Evolutionary conservation across 75 land plant genomes (phyloP).

Genomic region (Isoetes taiwanensis): DNA sequence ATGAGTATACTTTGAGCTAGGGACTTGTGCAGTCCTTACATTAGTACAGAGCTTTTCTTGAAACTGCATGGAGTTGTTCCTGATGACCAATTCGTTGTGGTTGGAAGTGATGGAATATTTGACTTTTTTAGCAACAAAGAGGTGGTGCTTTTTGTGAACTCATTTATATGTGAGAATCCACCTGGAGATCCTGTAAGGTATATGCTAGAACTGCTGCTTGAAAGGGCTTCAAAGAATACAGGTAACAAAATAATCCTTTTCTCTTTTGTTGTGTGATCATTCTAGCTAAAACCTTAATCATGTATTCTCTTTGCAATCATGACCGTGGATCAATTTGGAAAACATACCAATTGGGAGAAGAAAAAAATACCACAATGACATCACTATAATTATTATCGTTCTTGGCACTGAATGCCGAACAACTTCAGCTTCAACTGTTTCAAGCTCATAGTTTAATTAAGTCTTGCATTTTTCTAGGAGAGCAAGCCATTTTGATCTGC

Average conservation of each 20-base stretch:
- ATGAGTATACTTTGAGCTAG: slow-evolving; percentile 58
- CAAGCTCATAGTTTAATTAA: no score
- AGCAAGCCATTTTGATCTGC: no score
- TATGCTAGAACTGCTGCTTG: slow-evolving; percentile 63
- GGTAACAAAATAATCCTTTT: no score
- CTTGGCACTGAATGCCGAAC: slow-evolving; percentile 41
- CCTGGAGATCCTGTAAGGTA: slow-evolving; percentile 72
- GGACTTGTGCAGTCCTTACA: slow-evolving; percentile 59
- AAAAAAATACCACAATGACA: slow-evolving; percentile 67
- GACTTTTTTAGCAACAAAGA: slow-evolving; percentile 77
- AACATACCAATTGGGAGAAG: slow-evolving; percentile 44
- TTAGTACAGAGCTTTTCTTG: slow-evolving; percentile 41
- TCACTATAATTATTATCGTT: slow-evolving; percentile 50
- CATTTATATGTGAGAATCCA: slow-evolving; percentile 34
- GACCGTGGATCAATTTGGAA: slow-evolving; percentile 45
- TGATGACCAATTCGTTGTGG: slow-evolving; percentile 53
- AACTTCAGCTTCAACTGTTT: slow-evolving; percentile 33
- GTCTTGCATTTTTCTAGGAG: no score
- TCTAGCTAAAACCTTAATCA: no score
- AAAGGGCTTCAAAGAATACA: slow-evolving; percentile 59
- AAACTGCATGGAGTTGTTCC: slow-evolving; percentile 31
- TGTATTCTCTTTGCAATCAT: slow-evolving; percentile 38
- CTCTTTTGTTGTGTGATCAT: no score
- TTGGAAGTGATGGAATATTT: slow-evolving; percentile 85
- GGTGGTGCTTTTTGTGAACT: slow-evolving; percentile 46